Evolutionary conservation across 257 asterid species (phyloP), one percentile per base, ranked within the genome.

Genomic region (Catharanthus roseus): DNA sequence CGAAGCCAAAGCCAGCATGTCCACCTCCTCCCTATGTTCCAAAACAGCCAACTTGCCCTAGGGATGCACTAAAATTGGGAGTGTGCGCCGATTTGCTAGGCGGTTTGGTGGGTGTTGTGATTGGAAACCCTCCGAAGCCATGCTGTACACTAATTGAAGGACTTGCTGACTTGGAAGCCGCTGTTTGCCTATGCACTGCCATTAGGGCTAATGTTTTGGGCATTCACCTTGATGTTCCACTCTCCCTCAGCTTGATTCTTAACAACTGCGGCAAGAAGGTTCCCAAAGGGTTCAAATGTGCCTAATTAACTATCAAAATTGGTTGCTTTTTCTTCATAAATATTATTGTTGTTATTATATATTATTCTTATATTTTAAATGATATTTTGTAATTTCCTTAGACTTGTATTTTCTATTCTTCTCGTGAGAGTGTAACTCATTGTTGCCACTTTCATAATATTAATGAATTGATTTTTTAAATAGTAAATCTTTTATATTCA

Each of bases 141-240:
- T 79, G 79, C 55, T 79, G 82, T 45, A 13, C 51, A 34, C 76
- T 79, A 56, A 65, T 78, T 2, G 54, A 71, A 58, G 79, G 82
- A 31, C 74, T 79, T 6, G 79, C 13, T 4, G 82, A 79, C 44
- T 68, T 74, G 15, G 82, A 79, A 55, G 82, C 82, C 4, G 79
- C 79, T 10, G 65, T 79, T 42, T 79, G 82, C 77, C 79, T 79
- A n/a, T 79, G 82, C 71, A 79, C 82, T 28, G 82, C 79, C 41
- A 74, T 74, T 36, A 79, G 74, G 74, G 82, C 82, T 21, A 79
- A 75, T 28, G 21, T 79, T 55, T 41, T 72, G 42, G 81, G 81
- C 1, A 75, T 75, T 56, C 68, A 75, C 69, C 80, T 75, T 39
- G 45, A 79, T 49, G 18, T 75, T 21, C 80, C 77, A 61, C 68